A percentile compares a stretch with the other conserved stretches of the same genome.
These are phyloP conservation scores for Leccinum arenicola DNA, from an alignment of 768 basidiomycete species.

Conservation along the genomic window DNA sequence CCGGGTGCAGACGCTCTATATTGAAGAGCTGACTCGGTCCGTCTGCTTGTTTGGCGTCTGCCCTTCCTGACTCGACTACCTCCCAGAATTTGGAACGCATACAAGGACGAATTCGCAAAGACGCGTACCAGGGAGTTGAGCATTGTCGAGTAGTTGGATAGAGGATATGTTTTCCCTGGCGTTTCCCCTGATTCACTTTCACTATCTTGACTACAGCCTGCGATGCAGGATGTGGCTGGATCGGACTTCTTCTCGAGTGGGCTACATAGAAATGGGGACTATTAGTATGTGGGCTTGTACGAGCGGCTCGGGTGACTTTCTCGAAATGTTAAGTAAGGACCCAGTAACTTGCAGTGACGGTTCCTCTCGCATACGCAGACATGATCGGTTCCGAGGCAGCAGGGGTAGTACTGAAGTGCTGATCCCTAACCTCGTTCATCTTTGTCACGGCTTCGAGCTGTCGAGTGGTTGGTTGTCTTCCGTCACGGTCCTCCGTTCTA, in stretches of 20 bases:
- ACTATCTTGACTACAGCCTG: background rate
- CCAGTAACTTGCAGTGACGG: no score
- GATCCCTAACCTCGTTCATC: no score
- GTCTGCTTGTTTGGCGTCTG: conserved; percentile 23
- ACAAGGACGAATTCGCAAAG: conserved; percentile 92
- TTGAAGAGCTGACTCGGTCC: conserved; percentile 87
- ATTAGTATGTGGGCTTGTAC: background rate
- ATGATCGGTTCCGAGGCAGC: no score
- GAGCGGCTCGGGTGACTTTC: background rate
- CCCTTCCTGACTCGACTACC: conserved; percentile 3
- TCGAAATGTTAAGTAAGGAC: background rate
- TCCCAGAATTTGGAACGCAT: conserved; percentile 88
- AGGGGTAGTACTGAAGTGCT: no score
- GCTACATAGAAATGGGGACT: background rate
- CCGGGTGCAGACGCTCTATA: conserved; percentile 80
- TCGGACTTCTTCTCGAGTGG: background rate
- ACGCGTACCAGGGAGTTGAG: conserved; percentile 73
- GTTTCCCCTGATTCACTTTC: background rate
- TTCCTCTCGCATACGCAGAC: no score
- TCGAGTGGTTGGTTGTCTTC: no score
- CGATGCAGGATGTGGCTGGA: background rate
- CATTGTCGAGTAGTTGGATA: conserved; percentile 58
- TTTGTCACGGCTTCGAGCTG: no score
- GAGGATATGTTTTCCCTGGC: background rate
- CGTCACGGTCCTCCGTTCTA: no score